Base-by-base conservation (phyloP, 805 yeast genomes). In the Blastobotrys chiropterorum region DNA sequence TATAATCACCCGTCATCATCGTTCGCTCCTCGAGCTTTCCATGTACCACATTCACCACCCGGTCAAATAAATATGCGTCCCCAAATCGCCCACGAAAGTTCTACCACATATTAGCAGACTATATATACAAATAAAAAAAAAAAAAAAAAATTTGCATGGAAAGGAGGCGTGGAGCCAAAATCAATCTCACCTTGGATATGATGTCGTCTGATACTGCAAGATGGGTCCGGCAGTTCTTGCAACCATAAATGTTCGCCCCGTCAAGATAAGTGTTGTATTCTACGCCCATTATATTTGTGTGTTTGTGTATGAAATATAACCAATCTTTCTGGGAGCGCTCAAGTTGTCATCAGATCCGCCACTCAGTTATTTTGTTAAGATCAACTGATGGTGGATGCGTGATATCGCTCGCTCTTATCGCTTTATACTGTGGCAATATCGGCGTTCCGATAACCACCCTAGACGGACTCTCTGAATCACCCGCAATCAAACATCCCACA, bases 1-100 rank as follows among this genome's bases (percentile, higher is more conserved):
- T 60, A 58, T 81, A 83, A 20, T 62, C 62, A 0, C 88, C 89
- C 0, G 87, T 82, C 26, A 76, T 68, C 88, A 83, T 82, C 39
- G 69, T 62, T 38, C 79, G 67, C 14, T 66, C 67, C 52, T 70
- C 77, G 1, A 64, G 56, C 8, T 61, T 60, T 1, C 72, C 72
- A 39, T 66, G 68, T 5, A 66, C 62, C 43, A 72, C 70, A 59
- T 79, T 79, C 41, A 73, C 74, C 16, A 79, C 80, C 38, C 68
- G 67, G 44, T 72, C 67, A 56, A 83, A 78, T 42, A 83, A 65
- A 56, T 71, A 74, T 1, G 86, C 88, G 49, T 74, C 74, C 0
- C 89, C 88, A 1, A 77, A 70, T 43, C 70, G 69, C 1, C 87
- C 88, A 19, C 70, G 67, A 60, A 82, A 83, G 47, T 74, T 65